Base-by-base conservation (phyloP, 1,284 basidiomycete species). In the Heterobasidion irregulare region DNA sequence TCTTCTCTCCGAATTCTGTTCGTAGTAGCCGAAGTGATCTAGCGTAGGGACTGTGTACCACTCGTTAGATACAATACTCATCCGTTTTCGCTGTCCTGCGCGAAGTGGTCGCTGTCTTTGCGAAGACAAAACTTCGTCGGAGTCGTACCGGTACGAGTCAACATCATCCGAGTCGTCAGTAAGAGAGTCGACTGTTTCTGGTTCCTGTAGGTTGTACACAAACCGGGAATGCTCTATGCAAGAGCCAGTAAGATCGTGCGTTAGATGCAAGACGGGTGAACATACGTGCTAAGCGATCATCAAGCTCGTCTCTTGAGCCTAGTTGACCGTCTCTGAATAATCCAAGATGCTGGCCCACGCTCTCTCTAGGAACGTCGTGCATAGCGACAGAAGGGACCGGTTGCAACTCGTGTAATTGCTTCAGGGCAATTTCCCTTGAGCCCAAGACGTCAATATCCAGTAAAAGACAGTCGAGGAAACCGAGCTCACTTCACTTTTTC, bases 341-440 rank as follows among this genome's bases (percentile, higher is more conserved):
- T 0, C 80, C 80, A 10, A 89, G 74, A 59, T 91, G 86, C 15
- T 78, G 72, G 3, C 79, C 83, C 0, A 89, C 58, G 47, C 76
- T 78, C 63, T 89, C 81, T 45, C 79, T 69, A 0, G 94, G 93
- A 1, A 92, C 86, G 52, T 90, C 83, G 50, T 94, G 92, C 77
- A 97, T 82, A 57, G 85, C 88, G 0, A 93, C 92, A 8, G 92
- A 92, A 0, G 96, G 96, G 0, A 92, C 93, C 59, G 85, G 82
- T 2, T 82, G 82, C 32, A 99, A 70, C 58, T 87, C 80, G 18
- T 86, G 79, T 7, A 98, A 72, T 56, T 94, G 89, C 60, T 91
- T 83, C 50, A 97, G 73, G 6, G 93, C 89, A 32, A 78, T 82
- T 15, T 76, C 73, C 61, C 87, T 90, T 62, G 45, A 26, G 8